These are phyloP conservation scores for Delitschia confertaspora DNA, from an alignment of 495 filamentous ascomycete species.

Conservation along the genomic window DNA sequence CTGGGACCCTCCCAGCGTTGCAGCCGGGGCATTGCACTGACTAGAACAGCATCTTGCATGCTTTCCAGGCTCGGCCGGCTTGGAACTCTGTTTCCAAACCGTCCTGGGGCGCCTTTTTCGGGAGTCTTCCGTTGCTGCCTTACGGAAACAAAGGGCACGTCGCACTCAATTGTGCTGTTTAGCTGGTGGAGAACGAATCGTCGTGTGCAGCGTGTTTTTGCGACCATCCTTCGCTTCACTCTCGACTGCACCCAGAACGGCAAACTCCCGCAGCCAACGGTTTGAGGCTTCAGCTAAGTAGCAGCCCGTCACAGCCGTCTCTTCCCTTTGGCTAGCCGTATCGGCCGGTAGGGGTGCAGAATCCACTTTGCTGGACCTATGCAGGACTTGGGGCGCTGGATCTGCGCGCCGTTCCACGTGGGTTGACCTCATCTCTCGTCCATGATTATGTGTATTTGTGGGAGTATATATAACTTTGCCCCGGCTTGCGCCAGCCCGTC, in stretches of 20 bases:
- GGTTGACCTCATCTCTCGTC: constrained; percentile 23
- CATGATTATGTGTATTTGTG: constrained; percentile 21
- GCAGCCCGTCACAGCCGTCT: no score
- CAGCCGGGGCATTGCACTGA: constrained; percentile 20
- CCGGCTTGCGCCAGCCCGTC: constrained; percentile 3
- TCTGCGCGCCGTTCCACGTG: constrained; percentile 27
- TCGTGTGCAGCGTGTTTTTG: constrained; percentile 13
- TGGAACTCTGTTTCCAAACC: neutral
- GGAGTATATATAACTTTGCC: constrained; percentile 7
- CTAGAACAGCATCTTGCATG: constrained; percentile 24
- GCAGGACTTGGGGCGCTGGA: constrained; percentile 23
- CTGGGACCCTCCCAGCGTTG: constrained; percentile 10
- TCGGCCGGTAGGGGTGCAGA: constrained; percentile 2
- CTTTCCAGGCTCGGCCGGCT: constrained; percentile 20
- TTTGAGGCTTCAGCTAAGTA: constrained; percentile 26
- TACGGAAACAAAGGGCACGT: constrained; percentile 4
- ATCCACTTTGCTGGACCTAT: constrained; percentile 2
- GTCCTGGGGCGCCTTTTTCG: constrained; percentile 5
- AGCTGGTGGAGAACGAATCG: constrained; percentile 14
- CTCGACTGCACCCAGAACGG: constrained; percentile 24
- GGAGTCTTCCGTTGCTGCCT: constrained; percentile 4
- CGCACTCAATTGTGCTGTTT: neutral
- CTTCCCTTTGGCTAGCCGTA: constrained; percentile 14
- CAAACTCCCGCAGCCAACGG: constrained; percentile 23
- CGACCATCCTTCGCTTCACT: constrained; percentile 19